Percentiles rank a stretch among this genome's conserved stretches.
These are phyloP conservation scores for Nannochloris sp. DNA, from an alignment of 139 green algal genomes.

Conservation along the genomic window DNA sequence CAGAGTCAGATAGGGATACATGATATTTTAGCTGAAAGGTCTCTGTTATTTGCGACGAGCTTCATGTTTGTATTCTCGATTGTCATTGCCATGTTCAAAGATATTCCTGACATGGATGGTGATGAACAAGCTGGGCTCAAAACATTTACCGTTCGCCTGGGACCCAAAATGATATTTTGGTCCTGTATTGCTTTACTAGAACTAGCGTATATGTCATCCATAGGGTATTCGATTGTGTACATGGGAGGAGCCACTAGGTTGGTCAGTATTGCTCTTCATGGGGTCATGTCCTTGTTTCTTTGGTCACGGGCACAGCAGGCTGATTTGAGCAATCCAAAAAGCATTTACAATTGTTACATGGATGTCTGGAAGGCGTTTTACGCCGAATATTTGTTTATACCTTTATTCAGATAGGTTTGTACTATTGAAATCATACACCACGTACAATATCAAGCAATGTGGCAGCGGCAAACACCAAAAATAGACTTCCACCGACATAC, in stretches of 20 bases:
- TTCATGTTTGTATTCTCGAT: slow-evolving; percentile 91
- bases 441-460: slow-evolving; percentile 65
- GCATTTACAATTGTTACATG: slow-evolving; percentile 44
- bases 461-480: slow-evolving; percentile 80
- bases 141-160: slow-evolving; percentile 80
- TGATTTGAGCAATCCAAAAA: slow-evolving; percentile 32
- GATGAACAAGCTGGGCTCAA: slow-evolving; percentile 57
- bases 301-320: slow-evolving; percentile 30
- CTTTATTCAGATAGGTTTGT: slow-evolving; percentile 49
- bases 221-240: slow-evolving; percentile 15
- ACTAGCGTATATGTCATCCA: slow-evolving; percentile 57
- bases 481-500: slow-evolving; percentile 78
- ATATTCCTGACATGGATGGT: slow-evolving; percentile 84
- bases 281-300: slow-evolving; percentile 30
- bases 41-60: slow-evolving; percentile 52
- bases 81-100: slow-evolving; percentile 96
- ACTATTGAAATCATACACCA: slow-evolving; percentile 1
- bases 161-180: slow-evolving; percentile 68
- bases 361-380: slow-evolving; percentile 87
- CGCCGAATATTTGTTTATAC: slow-evolving; percentile 79
- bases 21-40: slow-evolving; percentile 29
- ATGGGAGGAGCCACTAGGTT: slow-evolving; percentile 33
- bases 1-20: slow-evolving; percentile 25
- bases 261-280: slow-evolving; percentile 35
- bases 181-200: slow-evolving; percentile 60